phyloP scores from a whole-genome alignment of 83 land plant species.

The Picea mariana region DNA sequence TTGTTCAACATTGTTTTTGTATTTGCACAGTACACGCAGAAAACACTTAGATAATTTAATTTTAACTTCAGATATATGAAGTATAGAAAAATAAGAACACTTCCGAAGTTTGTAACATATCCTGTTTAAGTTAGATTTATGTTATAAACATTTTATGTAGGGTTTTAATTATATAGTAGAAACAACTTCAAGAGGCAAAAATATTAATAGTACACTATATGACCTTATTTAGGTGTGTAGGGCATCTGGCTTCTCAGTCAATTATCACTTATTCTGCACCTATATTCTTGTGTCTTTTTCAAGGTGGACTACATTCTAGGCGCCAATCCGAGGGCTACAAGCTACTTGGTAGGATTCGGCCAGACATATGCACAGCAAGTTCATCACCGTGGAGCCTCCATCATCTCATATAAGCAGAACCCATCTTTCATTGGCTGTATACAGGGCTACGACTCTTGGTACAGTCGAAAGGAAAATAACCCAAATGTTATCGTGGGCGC shows the following conservation, averaged over 20 bases:
- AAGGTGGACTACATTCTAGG: slow-evolving; percentile 82
- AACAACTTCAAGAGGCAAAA: background rate
- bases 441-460: slow-evolving; percentile 74
- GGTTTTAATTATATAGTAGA: background rate
- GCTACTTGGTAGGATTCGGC: slow-evolving; percentile 85
- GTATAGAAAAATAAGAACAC: too few species aligned
- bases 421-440: slow-evolving; percentile 67
- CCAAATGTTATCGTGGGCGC: slow-evolving; percentile 81
- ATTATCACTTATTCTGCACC: too few species aligned
- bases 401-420: slow-evolving; percentile 47
- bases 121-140: too few species aligned
- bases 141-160: too few species aligned
- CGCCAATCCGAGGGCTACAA: slow-evolving; percentile 60
- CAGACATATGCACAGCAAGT: slow-evolving; percentile 57
- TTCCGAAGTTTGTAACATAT: too few species aligned
- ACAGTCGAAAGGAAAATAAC: slow-evolving; percentile 39
- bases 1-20: background rate
- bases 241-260: too few species aligned
- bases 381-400: slow-evolving; percentile 87
- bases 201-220: background rate
- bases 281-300: background rate
- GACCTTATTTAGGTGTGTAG: background rate
- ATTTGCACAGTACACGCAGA: background rate
- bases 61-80: too few species aligned
- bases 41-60: background rate